Conservation (phyloP, 441 rosid species). For the Adansonia madagascariensis region DNA sequence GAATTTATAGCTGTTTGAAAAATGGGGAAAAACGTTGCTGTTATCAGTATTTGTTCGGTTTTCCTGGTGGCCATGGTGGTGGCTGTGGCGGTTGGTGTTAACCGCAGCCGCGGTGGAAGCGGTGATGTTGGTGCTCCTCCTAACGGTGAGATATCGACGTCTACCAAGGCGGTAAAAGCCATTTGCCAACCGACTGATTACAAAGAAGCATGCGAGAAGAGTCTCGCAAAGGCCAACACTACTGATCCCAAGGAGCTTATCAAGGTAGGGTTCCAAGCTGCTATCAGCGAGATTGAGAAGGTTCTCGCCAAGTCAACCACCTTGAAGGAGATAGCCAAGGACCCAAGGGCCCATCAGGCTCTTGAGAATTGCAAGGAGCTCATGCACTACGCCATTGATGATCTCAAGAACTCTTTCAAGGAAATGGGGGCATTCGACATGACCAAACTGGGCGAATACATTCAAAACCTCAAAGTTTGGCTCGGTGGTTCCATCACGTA, state of each 20-base stretch:
- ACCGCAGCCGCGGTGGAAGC: background rate
- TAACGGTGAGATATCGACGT: slow-evolving; percentile 24
- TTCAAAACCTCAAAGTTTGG: slow-evolving; percentile 66
- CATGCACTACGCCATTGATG: slow-evolving; percentile 65
- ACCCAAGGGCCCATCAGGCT: slow-evolving; percentile 57
- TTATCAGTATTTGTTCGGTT: slow-evolving; percentile 53
- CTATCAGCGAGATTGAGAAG: slow-evolving; percentile 46
- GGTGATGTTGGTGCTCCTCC: background rate
- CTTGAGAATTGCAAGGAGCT: slow-evolving; percentile 54
- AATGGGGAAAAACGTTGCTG: slow-evolving; percentile 47
- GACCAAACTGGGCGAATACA: slow-evolving; percentile 37
- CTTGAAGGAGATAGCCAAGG: slow-evolving; percentile 45
- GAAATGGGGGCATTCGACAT: slow-evolving; percentile 46
- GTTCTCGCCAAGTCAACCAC: slow-evolving; percentile 48
- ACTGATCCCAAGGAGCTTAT: slow-evolving; percentile 64
- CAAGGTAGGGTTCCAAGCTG: slow-evolving; percentile 49
- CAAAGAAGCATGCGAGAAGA: slow-evolving; percentile 51
- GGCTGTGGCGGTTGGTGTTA: slow-evolving; percentile 46
- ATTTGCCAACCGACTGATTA: slow-evolving; percentile 77
- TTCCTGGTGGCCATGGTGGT: slow-evolving; percentile 70
- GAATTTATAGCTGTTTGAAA: background rate
- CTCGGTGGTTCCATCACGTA: slow-evolving; percentile 73
- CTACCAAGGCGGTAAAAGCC: slow-evolving; percentile 53
- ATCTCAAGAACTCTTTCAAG: slow-evolving; percentile 51
- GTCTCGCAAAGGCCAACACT: slow-evolving; percentile 47